Base-by-base conservation (phyloP, 139 green algal species). In the Chlorella sp. region DNA sequence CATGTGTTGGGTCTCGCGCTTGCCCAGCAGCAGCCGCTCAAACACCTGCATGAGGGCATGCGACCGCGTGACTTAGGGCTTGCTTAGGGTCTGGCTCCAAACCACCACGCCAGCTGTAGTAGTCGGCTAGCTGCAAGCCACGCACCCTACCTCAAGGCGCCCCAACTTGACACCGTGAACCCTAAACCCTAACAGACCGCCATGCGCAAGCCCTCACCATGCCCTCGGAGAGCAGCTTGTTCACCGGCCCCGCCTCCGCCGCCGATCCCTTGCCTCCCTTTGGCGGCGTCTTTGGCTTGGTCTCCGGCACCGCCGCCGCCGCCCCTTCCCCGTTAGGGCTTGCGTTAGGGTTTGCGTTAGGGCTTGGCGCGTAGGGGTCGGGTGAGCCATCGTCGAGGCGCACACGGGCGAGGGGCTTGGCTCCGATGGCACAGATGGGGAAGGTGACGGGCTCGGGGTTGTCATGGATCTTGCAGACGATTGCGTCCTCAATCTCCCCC, bases 371-470 rank as follows among this genome's bases (percentile, higher is more conserved):
- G 27, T 24, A 29, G 35, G 74, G 75, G 42, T 60, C 67, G 33
- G 71, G 49, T 0, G 63, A 80, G 69, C 75, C 75, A 59, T 85
- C 80, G 65, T 85, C 77, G 35, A 81, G 73, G 60, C 50, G n/a
- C 50, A 74, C 67, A 29, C 80, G 71, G 4, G 90, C 81, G 34
- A 74, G 34, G 22, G 88, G 90, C 67, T 80, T 89, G 24, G 83
- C 83, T 2, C 88, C 90, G 22, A 88, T 75, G 51, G 86, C 85
- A 5, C 36, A 78, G 59, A 95, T 65, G 31, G 76, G 77, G 75
- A 95, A 93, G 73, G 90, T 85, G 10, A 90, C 75, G 1, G 83
- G 82, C 2, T 42, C 71, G n/a, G 90, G 88, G 70, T 92, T 95
- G 78, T 90, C 78, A 49, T 73, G 69, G 51, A 95, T 79, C 50